A percentile compares a stretch with the other conserved stretches of the same genome.
These are phyloP conservation scores for Exophiala viscosa DNA, from an alignment of 2,329 filamentous ascomycete species.

Conservation along the genomic window DNA sequence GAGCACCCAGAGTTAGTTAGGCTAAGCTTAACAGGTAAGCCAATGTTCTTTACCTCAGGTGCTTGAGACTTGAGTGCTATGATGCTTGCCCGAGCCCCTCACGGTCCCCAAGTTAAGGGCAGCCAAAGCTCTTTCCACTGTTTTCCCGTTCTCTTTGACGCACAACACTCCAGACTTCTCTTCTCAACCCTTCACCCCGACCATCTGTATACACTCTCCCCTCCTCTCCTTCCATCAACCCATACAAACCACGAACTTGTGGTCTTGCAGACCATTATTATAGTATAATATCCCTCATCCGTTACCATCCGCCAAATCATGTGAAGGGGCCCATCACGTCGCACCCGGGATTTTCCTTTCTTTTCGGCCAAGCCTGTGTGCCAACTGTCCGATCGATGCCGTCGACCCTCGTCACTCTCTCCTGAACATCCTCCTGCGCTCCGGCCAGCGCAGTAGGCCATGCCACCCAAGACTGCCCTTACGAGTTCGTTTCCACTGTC, in stretches of 20 bases:
- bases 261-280: slow-evolving; percentile 6
- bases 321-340: slow-evolving; percentile 20
- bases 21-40: no score
- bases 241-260: background rate
- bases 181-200: background rate
- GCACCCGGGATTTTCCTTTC: slow-evolving; percentile 20
- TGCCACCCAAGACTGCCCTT: slow-evolving; percentile 84
- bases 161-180: background rate
- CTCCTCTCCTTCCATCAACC: background rate
- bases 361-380: slow-evolving; percentile 24
- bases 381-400: slow-evolving; percentile 26
- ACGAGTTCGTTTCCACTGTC: slow-evolving; percentile 89
- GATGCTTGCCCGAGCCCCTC: no score
- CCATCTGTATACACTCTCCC: slow-evolving; percentile 4
- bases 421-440: slow-evolving; percentile 19
- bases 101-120: no score
- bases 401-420: slow-evolving; percentile 22
- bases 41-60: no score
- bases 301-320: slow-evolving; percentile 16
- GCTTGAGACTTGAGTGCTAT: no score
- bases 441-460: slow-evolving; percentile 46
- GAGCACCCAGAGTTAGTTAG: no score
- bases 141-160: no score
- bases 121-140: no score
- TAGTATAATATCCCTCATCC: background rate